A percentile compares a stretch with the other conserved stretches of the same genome.
These are phyloP conservation scores for Paracoccidioides brasiliensis DNA, from an alignment of 2,329 filamentous ascomycete species.

Conservation along the genomic window DNA sequence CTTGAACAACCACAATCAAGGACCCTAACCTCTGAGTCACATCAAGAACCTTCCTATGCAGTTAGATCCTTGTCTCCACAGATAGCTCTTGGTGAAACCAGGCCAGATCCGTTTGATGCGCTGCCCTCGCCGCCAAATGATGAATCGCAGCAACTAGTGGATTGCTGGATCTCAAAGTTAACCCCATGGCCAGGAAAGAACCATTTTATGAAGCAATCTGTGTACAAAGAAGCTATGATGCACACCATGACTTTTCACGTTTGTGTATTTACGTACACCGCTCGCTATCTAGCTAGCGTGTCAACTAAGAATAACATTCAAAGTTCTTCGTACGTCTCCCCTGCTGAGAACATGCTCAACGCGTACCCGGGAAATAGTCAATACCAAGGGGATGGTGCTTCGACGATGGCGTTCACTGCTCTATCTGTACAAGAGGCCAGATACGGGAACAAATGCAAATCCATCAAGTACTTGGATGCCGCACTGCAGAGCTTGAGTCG, in stretches of 20 bases:
- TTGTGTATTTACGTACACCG: constrained; percentile 25
- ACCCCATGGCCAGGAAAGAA: constrained; percentile 33
- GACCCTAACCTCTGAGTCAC: not conserved
- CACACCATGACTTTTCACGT: constrained; percentile 26
- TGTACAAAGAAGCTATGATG: constrained; percentile 23
- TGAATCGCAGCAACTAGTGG: constrained; percentile 22
- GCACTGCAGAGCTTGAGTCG: constrained; percentile 22
- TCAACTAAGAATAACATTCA: constrained; percentile 14
- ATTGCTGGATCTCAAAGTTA: constrained; percentile 25
- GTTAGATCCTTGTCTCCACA: constrained; percentile 14
- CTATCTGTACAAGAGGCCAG: constrained; percentile 28
- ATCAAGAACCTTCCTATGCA: constrained; percentile 4
- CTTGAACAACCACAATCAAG: not conserved
- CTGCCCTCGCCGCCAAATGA: constrained; percentile 16
- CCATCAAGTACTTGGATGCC: constrained; percentile 18
- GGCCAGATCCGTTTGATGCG: constrained; percentile 22
- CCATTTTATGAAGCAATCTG: constrained; percentile 22
- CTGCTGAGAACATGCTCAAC: constrained; percentile 18
- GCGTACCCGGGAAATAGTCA: constrained; percentile 14
- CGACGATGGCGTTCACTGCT: constrained; percentile 23
- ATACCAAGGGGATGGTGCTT: constrained; percentile 17
- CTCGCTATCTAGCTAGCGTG: constrained; percentile 24
- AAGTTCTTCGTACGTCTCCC: constrained; percentile 18
- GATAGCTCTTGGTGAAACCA: constrained; percentile 18
- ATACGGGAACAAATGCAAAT: constrained; percentile 21